A percentile compares a stretch with the other conserved stretches of the same genome.
phyloP scores from a whole-genome alignment of 495 filamentous ascomycete species.

The Podospora didyma region DNA sequence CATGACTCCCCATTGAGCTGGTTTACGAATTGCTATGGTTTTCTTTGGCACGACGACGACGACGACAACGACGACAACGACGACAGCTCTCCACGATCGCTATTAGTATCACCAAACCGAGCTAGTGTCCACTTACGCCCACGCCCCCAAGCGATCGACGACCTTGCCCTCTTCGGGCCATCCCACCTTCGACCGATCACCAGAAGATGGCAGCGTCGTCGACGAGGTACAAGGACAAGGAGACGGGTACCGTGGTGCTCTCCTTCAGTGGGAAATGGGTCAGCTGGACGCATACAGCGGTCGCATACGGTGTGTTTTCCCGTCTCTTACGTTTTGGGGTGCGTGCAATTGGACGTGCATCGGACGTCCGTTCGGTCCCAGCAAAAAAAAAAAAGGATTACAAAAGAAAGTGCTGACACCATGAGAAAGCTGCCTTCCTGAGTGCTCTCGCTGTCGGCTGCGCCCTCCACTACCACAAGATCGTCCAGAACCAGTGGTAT shows the following conservation, averaged over 20 bases:
- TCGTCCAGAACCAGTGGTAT: conserved; percentile 95
- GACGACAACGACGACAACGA: no score
- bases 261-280: conserved; percentile 89
- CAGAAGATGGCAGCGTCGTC: no score
- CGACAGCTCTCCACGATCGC: no score
- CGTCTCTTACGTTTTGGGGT: neutral
- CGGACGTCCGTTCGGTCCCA: neutral
- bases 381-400: neutral
- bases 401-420: neutral
- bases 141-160: no score
- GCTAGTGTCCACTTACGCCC: no score
- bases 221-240: conserved; percentile 68
- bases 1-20: no score
- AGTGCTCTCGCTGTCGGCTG: conserved; percentile 84
- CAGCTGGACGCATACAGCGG: conserved; percentile 77
- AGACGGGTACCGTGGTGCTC: conserved; percentile 64
- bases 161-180: no score
- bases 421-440: conserved; percentile 68
- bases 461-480: conserved; percentile 89
- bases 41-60: no score
- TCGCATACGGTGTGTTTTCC: conserved; percentile 66
- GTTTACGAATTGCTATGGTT: no score
- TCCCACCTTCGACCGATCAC: no score
- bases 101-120: no score
- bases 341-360: neutral